Conservation (phyloP, 169 alveolate genomes). For the Miamiensis avidus region DNA sequence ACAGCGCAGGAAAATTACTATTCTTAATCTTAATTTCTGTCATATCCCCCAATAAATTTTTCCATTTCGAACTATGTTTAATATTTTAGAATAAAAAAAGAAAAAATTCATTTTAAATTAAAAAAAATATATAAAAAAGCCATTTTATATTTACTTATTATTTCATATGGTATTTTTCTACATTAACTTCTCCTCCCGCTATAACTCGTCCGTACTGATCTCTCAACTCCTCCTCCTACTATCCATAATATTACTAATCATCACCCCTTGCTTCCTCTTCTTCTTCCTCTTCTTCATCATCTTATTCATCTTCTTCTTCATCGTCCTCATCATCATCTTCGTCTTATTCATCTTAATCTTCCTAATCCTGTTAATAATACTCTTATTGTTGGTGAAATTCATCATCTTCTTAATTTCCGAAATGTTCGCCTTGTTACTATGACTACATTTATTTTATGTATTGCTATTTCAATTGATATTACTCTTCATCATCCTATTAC, state of each 20-base stretch:
- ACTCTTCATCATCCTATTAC: too few species aligned
- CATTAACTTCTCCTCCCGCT: constrained; percentile 37
- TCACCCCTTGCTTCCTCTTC: constrained; percentile 39
- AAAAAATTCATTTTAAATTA: too few species aligned
- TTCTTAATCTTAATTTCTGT: constrained; percentile 32
- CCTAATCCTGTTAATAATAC: constrained; percentile 2
- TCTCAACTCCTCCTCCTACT: too few species aligned
- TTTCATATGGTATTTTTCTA: constrained; percentile 26
- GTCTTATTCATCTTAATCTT: constrained; percentile 26
- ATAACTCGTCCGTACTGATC: too few species aligned
- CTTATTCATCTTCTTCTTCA: constrained; percentile 18
- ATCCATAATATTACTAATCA: too few species aligned
- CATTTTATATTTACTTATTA: background rate
- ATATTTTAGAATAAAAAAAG: too few species aligned
- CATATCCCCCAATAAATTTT: constrained; percentile 35
- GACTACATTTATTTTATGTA: too few species aligned
- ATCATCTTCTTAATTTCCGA: too few species aligned
- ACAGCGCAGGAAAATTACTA: constrained; percentile 52
- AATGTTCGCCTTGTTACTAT: too few species aligned
- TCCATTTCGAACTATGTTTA: background rate
- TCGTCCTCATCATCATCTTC: constrained; percentile 20
- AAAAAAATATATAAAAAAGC: too few species aligned
- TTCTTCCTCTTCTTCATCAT: constrained; percentile 21
- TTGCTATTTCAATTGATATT: too few species aligned
- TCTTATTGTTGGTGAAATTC: too few species aligned